A percentile compares a stretch with the other conserved stretches of the same genome.
Evolutionary conservation across 2,329 filamentous ascomycete genomes (phyloP).

Genomic region (Fusarium ambrosium): DNA sequence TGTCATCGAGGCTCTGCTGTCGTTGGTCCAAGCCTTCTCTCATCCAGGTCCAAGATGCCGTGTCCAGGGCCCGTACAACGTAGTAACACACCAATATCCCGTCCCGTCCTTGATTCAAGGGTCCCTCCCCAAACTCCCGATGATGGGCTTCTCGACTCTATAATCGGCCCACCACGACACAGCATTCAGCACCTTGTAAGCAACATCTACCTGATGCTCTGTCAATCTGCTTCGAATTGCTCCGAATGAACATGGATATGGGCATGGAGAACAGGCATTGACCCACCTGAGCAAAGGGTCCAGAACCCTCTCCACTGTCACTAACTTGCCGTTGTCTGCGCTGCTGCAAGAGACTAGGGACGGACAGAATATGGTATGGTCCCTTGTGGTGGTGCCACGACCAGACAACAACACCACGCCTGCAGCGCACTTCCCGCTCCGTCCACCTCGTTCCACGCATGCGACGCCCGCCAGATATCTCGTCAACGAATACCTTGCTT

Average conservation of each 20-base stretch:
- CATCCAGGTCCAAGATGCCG: background rate
- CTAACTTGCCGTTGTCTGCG: background rate
- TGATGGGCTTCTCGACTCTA: slow-evolving; percentile 21
- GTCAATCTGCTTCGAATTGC: slow-evolving; percentile 11
- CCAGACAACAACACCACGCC: slow-evolving; percentile 41
- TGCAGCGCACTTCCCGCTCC: slow-evolving; percentile 27
- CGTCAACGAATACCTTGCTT: slow-evolving; percentile 24
- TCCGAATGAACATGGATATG: slow-evolving; percentile 4
- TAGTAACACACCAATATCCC: slow-evolving; percentile 2
- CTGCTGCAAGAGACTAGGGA: slow-evolving; percentile 2
- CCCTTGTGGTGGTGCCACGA: slow-evolving; percentile 39
- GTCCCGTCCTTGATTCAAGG: slow-evolving; percentile 14
- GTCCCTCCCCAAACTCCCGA: slow-evolving; percentile 21
- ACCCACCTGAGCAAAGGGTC: slow-evolving; percentile 34
- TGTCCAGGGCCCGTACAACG: slow-evolving; percentile 7
- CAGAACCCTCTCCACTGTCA: slow-evolving; percentile 27
- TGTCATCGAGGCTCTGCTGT: background rate
- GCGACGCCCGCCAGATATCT: slow-evolving; percentile 25
- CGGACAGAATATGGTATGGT: slow-evolving; percentile 11
- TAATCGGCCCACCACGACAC: slow-evolving; percentile 20
- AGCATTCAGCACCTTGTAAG: background rate
- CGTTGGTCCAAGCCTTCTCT: slow-evolving; percentile 9
- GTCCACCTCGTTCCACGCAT: slow-evolving; percentile 24
- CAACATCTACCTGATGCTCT: slow-evolving; percentile 8
- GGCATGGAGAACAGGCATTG: slow-evolving; percentile 10